phyloP scores from a whole-genome alignment of 805 yeast species.

The Debaryomyces maramus region DNA sequence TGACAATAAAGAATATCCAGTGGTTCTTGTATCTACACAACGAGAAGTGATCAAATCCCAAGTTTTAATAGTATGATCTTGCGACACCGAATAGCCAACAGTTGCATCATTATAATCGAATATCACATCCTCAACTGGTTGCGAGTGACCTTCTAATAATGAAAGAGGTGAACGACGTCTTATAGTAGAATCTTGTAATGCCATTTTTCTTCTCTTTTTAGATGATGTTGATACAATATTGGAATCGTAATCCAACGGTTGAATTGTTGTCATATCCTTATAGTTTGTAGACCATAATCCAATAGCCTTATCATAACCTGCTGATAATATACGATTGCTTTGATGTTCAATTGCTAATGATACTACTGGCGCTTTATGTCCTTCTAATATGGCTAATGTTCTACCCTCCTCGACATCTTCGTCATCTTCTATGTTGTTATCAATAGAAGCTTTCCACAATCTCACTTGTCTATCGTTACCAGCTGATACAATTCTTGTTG shows the following conservation, averaged over 20 bases:
- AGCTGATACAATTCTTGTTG: conserved; percentile 74
- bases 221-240: conserved; percentile 69
- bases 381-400: conserved; percentile 82
- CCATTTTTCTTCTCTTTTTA: conserved; percentile 84
- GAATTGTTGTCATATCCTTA: conserved; percentile 73
- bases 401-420: conserved; percentile 60
- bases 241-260: conserved; percentile 43
- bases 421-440: conserved; percentile 45
- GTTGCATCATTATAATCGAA: conserved; percentile 73
- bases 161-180: conserved; percentile 82
- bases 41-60: conserved; percentile 92
- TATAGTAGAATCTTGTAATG: conserved; percentile 70
- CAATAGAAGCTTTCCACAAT: conserved; percentile 71
- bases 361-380: conserved; percentile 87
- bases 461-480: conserved; percentile 89
- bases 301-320: conserved; percentile 74
- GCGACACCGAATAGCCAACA: conserved; percentile 91
- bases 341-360: conserved; percentile 59
- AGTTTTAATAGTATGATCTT: conserved; percentile 91
- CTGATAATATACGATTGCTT: conserved; percentile 72
- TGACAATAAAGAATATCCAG: conserved; percentile 82
- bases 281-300: conserved; percentile 88
- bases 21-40: conserved; percentile 82
- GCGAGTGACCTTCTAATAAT: conserved; percentile 75
- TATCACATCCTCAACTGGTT: conserved; percentile 82